A percentile compares a stretch with the other conserved stretches of the same genome.
These are phyloP conservation scores for Syzygium aqueum DNA, from an alignment of 345 rosid genomes.

Conservation along the genomic window DNA sequence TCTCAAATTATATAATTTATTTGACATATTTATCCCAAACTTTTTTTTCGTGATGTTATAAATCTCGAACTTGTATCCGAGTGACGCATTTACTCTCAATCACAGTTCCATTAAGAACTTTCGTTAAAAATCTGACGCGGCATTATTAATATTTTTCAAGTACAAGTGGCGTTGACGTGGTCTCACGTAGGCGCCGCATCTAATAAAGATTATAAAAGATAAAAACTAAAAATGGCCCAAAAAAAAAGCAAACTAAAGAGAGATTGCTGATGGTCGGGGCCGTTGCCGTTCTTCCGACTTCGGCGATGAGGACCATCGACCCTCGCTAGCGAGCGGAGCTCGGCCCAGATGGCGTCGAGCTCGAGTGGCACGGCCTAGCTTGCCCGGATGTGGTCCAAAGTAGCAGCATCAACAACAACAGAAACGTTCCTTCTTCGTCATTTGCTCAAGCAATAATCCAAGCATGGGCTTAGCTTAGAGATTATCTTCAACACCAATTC, in stretches of 20 bases:
- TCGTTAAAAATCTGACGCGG: too few species aligned
- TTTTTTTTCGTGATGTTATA: background rate
- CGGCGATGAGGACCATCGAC: background rate
- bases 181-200: too few species aligned
- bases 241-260: too few species aligned
- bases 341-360: background rate
- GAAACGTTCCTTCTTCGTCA: conserved; percentile 17
- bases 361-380: background rate
- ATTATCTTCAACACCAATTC: conserved; percentile 35
- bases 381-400: background rate
- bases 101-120: background rate
- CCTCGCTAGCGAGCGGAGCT: background rate
- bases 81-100: fast-evolving
- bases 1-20: background rate
- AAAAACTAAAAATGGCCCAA: too few species aligned
- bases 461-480: conserved; percentile 82
- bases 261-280: background rate
- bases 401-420: background rate
- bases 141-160: too few species aligned
- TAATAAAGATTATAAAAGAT: too few species aligned
- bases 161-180: too few species aligned
- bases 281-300: background rate
- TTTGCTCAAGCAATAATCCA: conserved; percentile 70
- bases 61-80: too few species aligned
- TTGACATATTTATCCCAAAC: fast-evolving